Evolutionary conservation across 1,284 basidiomycete species (phyloP).

Genomic region (Xerocomus cyaneibrunnescens): DNA sequence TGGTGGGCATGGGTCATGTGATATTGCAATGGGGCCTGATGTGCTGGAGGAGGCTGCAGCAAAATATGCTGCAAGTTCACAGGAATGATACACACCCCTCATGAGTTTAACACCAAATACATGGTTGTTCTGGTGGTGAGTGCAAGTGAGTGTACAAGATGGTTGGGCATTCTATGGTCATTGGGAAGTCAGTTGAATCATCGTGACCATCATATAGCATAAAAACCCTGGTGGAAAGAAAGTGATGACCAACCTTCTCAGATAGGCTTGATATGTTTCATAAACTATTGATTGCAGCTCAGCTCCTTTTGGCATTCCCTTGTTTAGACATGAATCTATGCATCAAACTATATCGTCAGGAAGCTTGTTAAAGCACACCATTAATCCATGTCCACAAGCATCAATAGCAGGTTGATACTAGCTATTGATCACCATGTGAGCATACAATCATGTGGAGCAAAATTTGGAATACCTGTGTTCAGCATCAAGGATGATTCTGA

Average conservation of each 20-base stretch:
- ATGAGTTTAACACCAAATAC: constrained; percentile 93
- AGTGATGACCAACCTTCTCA: constrained; percentile 53
- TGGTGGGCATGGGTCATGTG: constrained; percentile 57
- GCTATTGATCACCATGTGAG: constrained; percentile 35
- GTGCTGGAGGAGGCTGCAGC: constrained; percentile 11
- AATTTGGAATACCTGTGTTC: constrained; percentile 61
- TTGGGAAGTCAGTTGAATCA: neutral
- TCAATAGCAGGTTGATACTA: constrained; percentile 88
- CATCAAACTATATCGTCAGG: no score
- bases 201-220: no score
- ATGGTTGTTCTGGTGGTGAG: constrained; percentile 74
- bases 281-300: constrained; percentile 66
- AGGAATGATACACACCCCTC: constrained; percentile 88
- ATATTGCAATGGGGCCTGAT: constrained; percentile 42
- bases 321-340: constrained; percentile 1
- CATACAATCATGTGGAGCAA: neutral
- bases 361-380: constrained; percentile 73
- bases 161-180: constrained; percentile 62
- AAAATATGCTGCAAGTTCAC: constrained; percentile 63
- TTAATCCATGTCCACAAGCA: constrained; percentile 72
- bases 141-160: constrained; percentile 67
- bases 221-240: neutral
- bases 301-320: constrained; percentile 1
- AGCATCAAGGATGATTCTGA: constrained; percentile 77
- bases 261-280: constrained; percentile 85